These are phyloP conservation scores for Penicillium turbatum DNA, from an alignment of 495 filamentous ascomycete species.

Conservation along the genomic window DNA sequence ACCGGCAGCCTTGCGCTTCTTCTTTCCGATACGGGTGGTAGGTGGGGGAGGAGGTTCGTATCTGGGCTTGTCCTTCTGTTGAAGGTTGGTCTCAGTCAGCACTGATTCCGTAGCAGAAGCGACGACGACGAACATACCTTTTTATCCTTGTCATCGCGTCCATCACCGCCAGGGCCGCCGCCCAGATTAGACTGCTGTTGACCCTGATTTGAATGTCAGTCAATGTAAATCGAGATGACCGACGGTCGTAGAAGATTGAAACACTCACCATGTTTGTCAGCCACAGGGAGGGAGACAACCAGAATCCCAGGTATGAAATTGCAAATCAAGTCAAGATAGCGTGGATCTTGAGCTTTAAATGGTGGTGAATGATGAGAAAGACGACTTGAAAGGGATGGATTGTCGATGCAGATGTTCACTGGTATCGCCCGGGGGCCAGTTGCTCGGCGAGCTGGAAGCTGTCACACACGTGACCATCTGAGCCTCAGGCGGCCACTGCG, in stretches of 20 bases:
- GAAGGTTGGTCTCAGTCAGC: constrained; percentile 19
- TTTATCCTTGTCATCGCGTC: constrained; percentile 85
- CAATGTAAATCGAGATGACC: constrained; percentile 9
- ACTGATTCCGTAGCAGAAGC: background rate
- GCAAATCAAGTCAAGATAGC: background rate
- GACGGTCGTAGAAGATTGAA: constrained; percentile 7
- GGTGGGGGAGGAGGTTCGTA: constrained; percentile 97
- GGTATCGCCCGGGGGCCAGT: constrained; percentile 14
- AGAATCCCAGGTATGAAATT: constrained; percentile 3
- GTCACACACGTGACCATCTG: constrained; percentile 21
- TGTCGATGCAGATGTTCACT: constrained; percentile 13
- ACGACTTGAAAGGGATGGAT: constrained; percentile 19
- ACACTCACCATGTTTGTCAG: constrained; percentile 37
- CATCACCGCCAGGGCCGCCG: constrained; percentile 64
- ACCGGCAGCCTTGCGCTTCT: constrained; percentile 91
- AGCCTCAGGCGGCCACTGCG: constrained; percentile 22
- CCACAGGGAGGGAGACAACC: constrained; percentile 18
- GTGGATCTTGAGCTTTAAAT: background rate
- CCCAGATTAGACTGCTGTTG: constrained; percentile 88
- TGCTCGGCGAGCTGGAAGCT: constrained; percentile 27
- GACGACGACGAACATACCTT: constrained; percentile 58
- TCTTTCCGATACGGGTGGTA: constrained; percentile 95
- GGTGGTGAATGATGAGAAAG: constrained; percentile 4
- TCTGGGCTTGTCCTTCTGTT: constrained; percentile 96
- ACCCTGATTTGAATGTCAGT: constrained; percentile 38